These are phyloP conservation scores for Trichopus zeylanicus DNA, from an alignment of 116 monocot species.

Conservation along the genomic window DNA sequence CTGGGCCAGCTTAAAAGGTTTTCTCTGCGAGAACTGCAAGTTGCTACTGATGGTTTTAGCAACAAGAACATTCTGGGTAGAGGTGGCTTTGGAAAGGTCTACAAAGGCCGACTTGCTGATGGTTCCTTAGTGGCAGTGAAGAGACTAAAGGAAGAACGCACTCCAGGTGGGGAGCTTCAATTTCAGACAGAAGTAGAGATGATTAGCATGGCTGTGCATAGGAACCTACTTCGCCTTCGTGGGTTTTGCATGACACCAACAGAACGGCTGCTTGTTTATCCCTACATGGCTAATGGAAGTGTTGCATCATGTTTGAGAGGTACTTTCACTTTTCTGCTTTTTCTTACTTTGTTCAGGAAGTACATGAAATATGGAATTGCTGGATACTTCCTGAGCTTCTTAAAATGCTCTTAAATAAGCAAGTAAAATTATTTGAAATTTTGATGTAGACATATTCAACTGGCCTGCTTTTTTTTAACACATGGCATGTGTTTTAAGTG, in stretches of 20 bases:
- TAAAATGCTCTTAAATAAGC: too few relatives aligned
- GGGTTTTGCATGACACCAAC: conserved; percentile 95
- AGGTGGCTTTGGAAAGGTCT: conserved; percentile 98
- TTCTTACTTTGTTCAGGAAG: neutral
- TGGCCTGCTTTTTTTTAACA: neutral
- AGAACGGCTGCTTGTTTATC: conserved; percentile 92
- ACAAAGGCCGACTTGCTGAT: conserved; percentile 85
- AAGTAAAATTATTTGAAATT: too few relatives aligned
- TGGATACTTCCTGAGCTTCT: too few relatives aligned
- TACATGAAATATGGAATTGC: neutral
- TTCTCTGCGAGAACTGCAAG: conserved; percentile 82
- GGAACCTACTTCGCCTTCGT: conserved; percentile 75
- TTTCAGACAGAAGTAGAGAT: conserved; percentile 98
- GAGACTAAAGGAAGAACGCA: conserved; percentile 84
- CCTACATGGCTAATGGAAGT: conserved; percentile 96
- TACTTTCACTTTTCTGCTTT: conserved; percentile 12
- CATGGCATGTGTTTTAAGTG: neutral
- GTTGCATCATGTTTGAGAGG: conserved; percentile 89
- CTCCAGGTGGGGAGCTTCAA: conserved; percentile 91
- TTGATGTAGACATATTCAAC: too few relatives aligned
- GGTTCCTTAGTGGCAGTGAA: conserved; percentile 89
- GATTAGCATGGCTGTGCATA: conserved; percentile 98
- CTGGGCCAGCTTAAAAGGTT: conserved; percentile 94
- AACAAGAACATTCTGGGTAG: conserved; percentile 87
- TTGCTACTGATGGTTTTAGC: conserved; percentile 88